Evolutionary conservation across 768 basidiomycete species (phyloP).

Genomic region (Leccinum variicolor): DNA sequence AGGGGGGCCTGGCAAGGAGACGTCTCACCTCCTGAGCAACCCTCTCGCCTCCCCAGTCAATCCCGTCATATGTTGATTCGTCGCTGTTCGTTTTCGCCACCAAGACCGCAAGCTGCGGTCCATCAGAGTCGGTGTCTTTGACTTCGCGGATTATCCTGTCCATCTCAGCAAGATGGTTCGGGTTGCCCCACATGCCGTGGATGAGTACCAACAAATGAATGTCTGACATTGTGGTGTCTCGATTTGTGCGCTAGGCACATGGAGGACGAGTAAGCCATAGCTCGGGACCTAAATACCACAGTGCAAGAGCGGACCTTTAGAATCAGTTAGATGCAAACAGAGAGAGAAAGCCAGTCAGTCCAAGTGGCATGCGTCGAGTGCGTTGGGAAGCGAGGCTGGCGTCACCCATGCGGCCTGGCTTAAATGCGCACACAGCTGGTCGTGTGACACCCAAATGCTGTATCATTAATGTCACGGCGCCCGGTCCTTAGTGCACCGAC

Average conservation of each 20-base stretch:
- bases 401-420: constrained; percentile 1
- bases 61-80: constrained; percentile 74
- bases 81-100: constrained; percentile 62
- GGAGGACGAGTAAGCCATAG: not conserved
- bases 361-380: not conserved
- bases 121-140: constrained; percentile 27
- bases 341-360: not conserved
- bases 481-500: not conserved
- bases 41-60: constrained; percentile 82
- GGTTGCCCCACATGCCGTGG: constrained; percentile 81
- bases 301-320: constrained; percentile 2
- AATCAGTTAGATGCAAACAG: not conserved
- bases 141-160: constrained; percentile 50
- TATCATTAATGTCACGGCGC: constrained; percentile 3
- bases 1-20: not conserved
- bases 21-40: constrained; percentile 68
- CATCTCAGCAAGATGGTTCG: constrained; percentile 59
- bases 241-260: not conserved
- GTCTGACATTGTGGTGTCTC: constrained; percentile 19
- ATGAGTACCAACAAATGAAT: constrained; percentile 45
- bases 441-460: not conserved
- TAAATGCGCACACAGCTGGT: not conserved
- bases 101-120: constrained; percentile 56
- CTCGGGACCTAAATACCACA: not conserved
- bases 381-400: not conserved